Base-by-base conservation (phyloP, 805 yeast genomes). In the Ogataea nitratoaversa region DNA sequence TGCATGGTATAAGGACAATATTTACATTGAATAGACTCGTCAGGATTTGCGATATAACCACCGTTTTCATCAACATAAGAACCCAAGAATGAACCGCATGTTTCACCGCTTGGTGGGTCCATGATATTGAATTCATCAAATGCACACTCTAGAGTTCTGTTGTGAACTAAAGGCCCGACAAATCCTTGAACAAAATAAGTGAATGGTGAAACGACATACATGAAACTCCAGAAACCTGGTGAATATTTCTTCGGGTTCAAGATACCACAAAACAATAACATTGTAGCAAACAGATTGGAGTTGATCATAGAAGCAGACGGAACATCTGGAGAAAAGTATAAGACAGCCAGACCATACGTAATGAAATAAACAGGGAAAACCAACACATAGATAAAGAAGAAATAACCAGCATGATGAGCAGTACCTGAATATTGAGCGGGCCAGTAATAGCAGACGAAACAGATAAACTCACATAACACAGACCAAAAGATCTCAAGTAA, bases 201-300 rank as follows among this genome's bases (percentile, higher is more conserved):
- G 63, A 73, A 75, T 19, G 83, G 91, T 23, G 84, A 79, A 30
- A 68, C 74, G 45, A 79, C 74, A 68, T 82, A 79, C 88, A 85
- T 82, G 62, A 82, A 85, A 36, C 75, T 77, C 93, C 93, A 84
- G 69, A 85, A 85, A 4, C 82, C 79, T 24, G 93, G 90, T 74
- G 84, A 74, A 44, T 68, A 66, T 12, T 52, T 37, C 19, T 59
- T 60, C 23, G 84, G 82, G 51, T 79, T 84, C 48, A 79, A 64
- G 38, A 82, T 79, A 65, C 88, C 86, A 59, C 84, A 71, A 67
- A 84, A 83, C 29, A 79, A 66, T 44, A 82, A 70, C 61, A 76
- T 62, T 55, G 82, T 71, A 13, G 83, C 66, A 56, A 78, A 72
- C 50, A 77, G 64, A 50, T 82, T 62, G 30, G 82, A 71, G 38